These are phyloP conservation scores for Berberis vulgaris DNA, from an alignment of 164 flowering plant genomes.

Conservation along the genomic window DNA sequence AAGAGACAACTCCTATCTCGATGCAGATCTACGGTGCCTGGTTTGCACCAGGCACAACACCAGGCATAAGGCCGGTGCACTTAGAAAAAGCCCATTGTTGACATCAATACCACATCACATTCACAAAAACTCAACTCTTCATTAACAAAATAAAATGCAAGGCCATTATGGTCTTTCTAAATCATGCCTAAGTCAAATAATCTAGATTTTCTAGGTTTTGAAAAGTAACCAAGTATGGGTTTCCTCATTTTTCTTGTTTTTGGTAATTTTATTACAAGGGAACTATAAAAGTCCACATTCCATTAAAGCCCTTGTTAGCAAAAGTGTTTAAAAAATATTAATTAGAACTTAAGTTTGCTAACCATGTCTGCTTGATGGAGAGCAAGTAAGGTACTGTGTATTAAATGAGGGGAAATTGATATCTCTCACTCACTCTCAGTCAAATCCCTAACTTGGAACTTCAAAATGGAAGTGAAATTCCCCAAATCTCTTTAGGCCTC, in stretches of 20 bases:
- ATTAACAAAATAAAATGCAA: neutral
- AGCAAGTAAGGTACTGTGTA: conserved; percentile 27
- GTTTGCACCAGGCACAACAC: too few relatives aligned
- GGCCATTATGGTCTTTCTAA: neutral
- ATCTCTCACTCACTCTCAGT: neutral
- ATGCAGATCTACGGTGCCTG: too few relatives aligned
- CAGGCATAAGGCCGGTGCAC: too few relatives aligned
- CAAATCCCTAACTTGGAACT: conserved; percentile 43
- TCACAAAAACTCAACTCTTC: too few relatives aligned
- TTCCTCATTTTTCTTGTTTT: conserved; percentile 20
- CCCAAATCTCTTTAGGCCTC: conserved; percentile 47
- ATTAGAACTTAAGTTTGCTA: conserved; percentile 19
- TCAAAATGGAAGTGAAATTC: conserved; percentile 41
- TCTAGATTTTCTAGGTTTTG: conserved; percentile 10
- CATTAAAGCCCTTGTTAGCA: neutral
- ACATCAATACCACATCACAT: neutral
- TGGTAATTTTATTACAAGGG: conserved; percentile 8
- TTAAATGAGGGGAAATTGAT: conserved; percentile 16
- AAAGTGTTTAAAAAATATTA: conserved; percentile 6
- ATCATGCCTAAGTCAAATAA: conserved; percentile 19
- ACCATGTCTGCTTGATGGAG: conserved; percentile 33
- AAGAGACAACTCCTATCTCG: too few relatives aligned
- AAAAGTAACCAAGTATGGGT: conserved; percentile 17
- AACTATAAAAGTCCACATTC: neutral
- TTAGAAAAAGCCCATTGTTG: neutral